Evolutionary conservation across 2,329 filamentous ascomycete genomes (phyloP), one percentile per base, ranked within the genome.

Genomic region (Stromatinia cepivora): DNA sequence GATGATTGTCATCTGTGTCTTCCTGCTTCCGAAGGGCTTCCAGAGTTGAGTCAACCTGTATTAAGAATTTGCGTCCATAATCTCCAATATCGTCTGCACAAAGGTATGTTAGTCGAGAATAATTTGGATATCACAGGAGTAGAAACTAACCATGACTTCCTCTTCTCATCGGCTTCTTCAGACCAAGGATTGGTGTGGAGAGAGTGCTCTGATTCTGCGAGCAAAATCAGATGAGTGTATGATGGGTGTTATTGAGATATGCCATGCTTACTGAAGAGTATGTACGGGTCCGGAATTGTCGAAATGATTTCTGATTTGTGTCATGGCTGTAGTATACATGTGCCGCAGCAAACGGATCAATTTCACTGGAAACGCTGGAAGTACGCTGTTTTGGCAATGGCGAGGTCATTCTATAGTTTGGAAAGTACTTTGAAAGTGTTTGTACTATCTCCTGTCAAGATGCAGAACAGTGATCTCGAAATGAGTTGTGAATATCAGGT

Each of bases 1-100:
- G 94, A 85, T 93, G 92, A 80, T 99, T 97, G 69, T 87, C 85
- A 80, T 99, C 94, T 42, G 94, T 96, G 78, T 99, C 95, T 80
- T 99, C 95, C 74, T 94, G 91, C 50, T 88, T 87, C 71, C 93
- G 85, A 57, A 99, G 84, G 70, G 87, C 90, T 77, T 93, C 86
- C 69, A 97, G 85, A 0, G 94, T 97, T 31, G 88, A 84, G 62
- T 97, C 91, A 76, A 98, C 94, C 75, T 95, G 87, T 79, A 98
- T 89, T 50, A 97, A 85, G 80, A 97, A 97, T 74, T 90, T 90
- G 71, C 92, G 91, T 69, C 91, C 87, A 62, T 87, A 84, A 63
- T 87, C 82, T 46, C 88, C 86, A 61, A 84, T 83, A 79, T 94
- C 93, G 82, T 97, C 94, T 95, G 77, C 28, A 59, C 11, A 13